Base-by-base conservation (phyloP, 495 filamentous ascomycete species). In the Neurospora sp. region DNA sequence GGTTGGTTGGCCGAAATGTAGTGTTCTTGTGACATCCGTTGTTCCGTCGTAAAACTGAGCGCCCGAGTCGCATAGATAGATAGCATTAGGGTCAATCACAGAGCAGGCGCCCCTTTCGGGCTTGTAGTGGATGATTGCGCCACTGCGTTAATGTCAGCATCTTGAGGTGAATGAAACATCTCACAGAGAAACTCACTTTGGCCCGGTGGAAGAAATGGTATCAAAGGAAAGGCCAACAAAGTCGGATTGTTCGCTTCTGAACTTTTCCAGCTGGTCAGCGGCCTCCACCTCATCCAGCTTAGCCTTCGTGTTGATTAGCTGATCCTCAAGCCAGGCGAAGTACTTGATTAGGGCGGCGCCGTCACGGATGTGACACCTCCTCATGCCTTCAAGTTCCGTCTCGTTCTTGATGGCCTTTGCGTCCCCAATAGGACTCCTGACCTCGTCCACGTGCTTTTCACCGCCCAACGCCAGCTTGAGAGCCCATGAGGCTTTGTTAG, bases 341-440 rank as follows among this genome's bases (percentile, higher is more conserved):
- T 93, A 99, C 79, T 97, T 90, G 54, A 88, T 94, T 72, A 98
- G 82, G 11, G 96, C 95, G 37, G 93, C 96, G 38, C 96, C 96
- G 79, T 99, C 96, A 69, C 96, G 89, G 74, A 97, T 90, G 79
- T 99, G 96, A 78, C 96, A 98, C 38, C 90, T 88, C 72, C 93
- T 88, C 96, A 98, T 98, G 69, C 96, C 96, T 77, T 94, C 89
- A 27, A 97, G 84, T 82, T 99, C 96, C 2, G 86, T 89, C 72
- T 94, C 92, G 76, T 98, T 99, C 85, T 99, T 99, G 79, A 98
- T 85, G n/a, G 96, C 93, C 84, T 99, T 99, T 23, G 94, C 90
- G 82, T 98, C 95, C n/a, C 89, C 90, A 72, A 98, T 88, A 1
- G 93, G 94, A 79, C 94, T 97, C 59, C 96, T 87, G 40, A 91